A percentile compares a stretch with the other conserved stretches of the same genome.
These are phyloP conservation scores for Pythium apleroticum DNA, from an alignment of 352 stramenopile genomes.

Conservation along the genomic window DNA sequence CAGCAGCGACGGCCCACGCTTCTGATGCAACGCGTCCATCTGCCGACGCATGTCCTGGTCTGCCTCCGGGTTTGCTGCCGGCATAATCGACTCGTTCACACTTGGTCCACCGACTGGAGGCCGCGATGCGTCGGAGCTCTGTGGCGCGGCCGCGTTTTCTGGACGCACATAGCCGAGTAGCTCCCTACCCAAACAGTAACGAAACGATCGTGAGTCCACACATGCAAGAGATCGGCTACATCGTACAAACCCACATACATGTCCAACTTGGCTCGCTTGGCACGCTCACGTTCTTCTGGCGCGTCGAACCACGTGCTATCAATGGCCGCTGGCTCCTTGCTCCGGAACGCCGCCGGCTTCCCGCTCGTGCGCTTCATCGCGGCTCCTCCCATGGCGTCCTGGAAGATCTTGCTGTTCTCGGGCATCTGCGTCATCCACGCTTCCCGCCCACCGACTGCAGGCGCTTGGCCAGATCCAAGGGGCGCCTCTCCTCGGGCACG, in stretches of 20 bases:
- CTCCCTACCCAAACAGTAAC: slow-evolving; percentile 38
- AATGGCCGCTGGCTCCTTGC: slow-evolving; percentile 69
- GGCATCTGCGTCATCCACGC: slow-evolving; percentile 89
- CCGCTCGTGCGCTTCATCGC: slow-evolving; percentile 40
- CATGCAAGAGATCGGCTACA: neutral
- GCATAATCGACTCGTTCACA: slow-evolving; percentile 72
- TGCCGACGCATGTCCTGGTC: slow-evolving; percentile 69
- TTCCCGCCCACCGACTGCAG: slow-evolving; percentile 34
- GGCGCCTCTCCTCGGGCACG: slow-evolving; percentile 29
- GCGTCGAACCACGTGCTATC: slow-evolving; percentile 84
- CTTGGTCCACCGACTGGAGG: slow-evolving; percentile 6
- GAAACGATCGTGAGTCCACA: neutral
- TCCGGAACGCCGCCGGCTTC: slow-evolving; percentile 63
- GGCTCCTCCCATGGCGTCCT: slow-evolving; percentile 62
- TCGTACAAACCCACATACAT: slow-evolving; percentile 39
- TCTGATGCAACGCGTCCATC: slow-evolving; percentile 61
- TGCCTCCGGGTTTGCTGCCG: slow-evolving; percentile 58
- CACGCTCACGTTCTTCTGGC: slow-evolving; percentile 78
- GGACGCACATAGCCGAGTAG: slow-evolving; percentile 78
- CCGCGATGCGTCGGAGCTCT: slow-evolving; percentile 13
- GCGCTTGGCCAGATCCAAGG: neutral
- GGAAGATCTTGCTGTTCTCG: slow-evolving; percentile 61
- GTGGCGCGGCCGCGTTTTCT: slow-evolving; percentile 51
- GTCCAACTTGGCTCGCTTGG: slow-evolving; percentile 77
- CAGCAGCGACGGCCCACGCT: slow-evolving; percentile 67